Base-by-base conservation (phyloP, 2,329 filamentous ascomycete genomes). In the Colletotrichum melonis region DNA sequence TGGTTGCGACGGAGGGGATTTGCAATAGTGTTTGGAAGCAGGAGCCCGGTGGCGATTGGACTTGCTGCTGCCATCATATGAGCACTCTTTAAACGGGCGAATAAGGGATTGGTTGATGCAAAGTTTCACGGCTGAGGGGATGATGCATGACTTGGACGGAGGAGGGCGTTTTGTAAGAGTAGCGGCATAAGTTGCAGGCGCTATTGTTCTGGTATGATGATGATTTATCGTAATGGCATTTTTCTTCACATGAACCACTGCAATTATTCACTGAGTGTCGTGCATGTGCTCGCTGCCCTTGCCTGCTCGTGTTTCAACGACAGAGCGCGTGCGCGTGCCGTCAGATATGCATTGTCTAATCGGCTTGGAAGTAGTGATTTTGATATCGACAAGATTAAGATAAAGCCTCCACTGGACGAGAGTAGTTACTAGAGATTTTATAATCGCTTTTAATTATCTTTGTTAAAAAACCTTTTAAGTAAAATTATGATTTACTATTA, bases 11-110 rank as follows among this genome's bases (percentile, higher is more conserved):
- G 5, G 80, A 82, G 74, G 81, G 76, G 5, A 78, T 81, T 75
- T 81, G 80, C 73, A 79, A 80, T 46, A 81, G 78, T 24, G 78
- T 82, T 2, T 82, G 80, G 67, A 74, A 81, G 62, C 81, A 82
- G 65, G 78, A 77, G 3, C 73, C 81, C 3, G 81, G 81, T 6
- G 81, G 81, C 1, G 81, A 82, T 28, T 82, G 81, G 81, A 79
- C 75, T 60, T 81, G 80, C 72, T 81, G 79, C 66, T 75, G 78
- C 73, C 81, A 82, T 69, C 80, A 82, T 46, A 81, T 82, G 79
- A 78, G 72, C 64, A 57, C 66, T 2, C 4, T 74, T 6, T 73
- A 4, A 46, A 12, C 4, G 22, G 1, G 19, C 19, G 16, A 3
- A 11, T 5, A 19, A 1, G 14, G 16, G 0, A 19, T 1, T 4